Conservation (phyloP, 805 yeast species). For the Huiozyma sinensis region DNA sequence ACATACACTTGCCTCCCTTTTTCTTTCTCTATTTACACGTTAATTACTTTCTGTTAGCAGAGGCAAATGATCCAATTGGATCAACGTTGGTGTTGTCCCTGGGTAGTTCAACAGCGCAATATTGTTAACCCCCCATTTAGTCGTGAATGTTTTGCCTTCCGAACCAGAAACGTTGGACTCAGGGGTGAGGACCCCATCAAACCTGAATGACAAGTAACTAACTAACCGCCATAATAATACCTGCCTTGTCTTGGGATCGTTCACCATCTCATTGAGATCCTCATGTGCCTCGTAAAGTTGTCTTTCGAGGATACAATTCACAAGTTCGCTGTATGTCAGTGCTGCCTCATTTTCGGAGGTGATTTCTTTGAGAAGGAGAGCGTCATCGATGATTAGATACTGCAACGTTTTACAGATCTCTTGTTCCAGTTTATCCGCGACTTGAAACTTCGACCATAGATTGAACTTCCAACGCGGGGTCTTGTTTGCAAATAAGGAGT, state of each 20-base stretch:
- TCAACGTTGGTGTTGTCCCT: conserved; percentile 9
- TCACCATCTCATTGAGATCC: conserved; percentile 26
- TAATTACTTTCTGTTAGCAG: neutral
- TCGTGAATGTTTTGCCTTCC: conserved; percentile 26
- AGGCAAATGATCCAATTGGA: neutral
- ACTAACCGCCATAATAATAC: conserved; percentile 32
- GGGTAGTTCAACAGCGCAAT: conserved; percentile 16
- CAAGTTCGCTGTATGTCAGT: conserved; percentile 39
- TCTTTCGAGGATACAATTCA: conserved; percentile 45
- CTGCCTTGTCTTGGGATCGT: conserved; percentile 28
- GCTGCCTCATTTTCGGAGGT: conserved; percentile 3
- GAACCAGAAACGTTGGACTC: conserved; percentile 16
- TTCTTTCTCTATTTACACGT: neutral
- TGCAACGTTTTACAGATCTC: conserved; percentile 42
- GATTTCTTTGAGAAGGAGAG: conserved; percentile 16
- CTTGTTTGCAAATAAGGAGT: conserved; percentile 28
- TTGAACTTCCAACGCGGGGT: conserved; percentile 31
- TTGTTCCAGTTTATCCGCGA: conserved; percentile 32
- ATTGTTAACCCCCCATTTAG: conserved; percentile 26
- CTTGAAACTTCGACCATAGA: conserved; percentile 29
- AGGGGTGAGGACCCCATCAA: conserved; percentile 16
- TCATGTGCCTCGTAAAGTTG: conserved; percentile 35
- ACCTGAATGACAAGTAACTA: conserved; percentile 33
- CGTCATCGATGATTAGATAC: conserved; percentile 29
- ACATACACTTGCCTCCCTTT: no score